Evolutionary conservation across 441 rosid species (phyloP).

Genomic region (Populus trichocarpa): DNA sequence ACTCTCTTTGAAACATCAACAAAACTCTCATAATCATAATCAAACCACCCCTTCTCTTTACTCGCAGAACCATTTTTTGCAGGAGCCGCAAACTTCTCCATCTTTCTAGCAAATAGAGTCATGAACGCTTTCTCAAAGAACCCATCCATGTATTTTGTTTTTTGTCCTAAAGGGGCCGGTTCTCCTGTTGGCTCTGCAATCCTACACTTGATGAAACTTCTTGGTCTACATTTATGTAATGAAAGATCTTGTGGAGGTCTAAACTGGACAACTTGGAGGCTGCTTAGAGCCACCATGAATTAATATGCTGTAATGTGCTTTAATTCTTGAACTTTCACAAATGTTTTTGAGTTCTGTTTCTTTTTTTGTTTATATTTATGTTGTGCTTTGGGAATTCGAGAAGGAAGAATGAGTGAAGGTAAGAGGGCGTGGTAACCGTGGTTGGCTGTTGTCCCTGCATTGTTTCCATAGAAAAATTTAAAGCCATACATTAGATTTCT

Average conservation of each 20-base stretch:
- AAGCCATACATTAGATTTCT: conserved; percentile 27
- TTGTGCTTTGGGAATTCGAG: neutral
- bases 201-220: conserved; percentile 42
- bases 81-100: conserved; percentile 71
- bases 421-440: neutral
- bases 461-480: conserved; percentile 3
- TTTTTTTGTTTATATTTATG: neutral
- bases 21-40: conserved; percentile 69
- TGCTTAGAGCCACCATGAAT: conserved; percentile 57
- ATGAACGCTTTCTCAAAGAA: conserved; percentile 74
- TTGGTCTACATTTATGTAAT: conserved; percentile 13
- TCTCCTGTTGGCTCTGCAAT: conserved; percentile 74
- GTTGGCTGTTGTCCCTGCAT: conserved; percentile 3
- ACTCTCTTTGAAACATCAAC: conserved; percentile 87
- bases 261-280: conserved; percentile 43
- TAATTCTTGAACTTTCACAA: neutral
- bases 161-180: conserved; percentile 92
- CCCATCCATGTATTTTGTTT: conserved; percentile 75
- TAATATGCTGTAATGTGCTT: conserved; percentile 1
- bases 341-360: neutral
- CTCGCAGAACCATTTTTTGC: conserved; percentile 16
- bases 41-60: conserved; percentile 45
- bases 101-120: conserved; percentile 79
- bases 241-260: conserved; percentile 15
- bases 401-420: neutral